These are phyloP conservation scores for Aristolochia californica DNA, from an alignment of 164 flowering plant species.

Conservation along the genomic window DNA sequence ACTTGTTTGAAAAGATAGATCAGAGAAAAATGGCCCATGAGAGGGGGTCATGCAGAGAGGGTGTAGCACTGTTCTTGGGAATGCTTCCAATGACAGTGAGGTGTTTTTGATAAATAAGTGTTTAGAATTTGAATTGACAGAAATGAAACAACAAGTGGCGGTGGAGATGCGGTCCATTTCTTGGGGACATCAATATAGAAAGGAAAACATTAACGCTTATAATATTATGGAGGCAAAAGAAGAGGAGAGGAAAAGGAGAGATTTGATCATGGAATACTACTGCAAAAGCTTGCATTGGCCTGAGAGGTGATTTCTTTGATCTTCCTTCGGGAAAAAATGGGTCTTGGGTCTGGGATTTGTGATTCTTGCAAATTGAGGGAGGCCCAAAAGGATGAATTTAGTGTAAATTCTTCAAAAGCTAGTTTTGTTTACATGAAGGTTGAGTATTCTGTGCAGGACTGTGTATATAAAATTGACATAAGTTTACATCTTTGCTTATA, in stretches of 20 bases:
- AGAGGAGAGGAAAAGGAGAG: slow-evolving; percentile 66
- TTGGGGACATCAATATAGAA: slow-evolving; percentile 81
- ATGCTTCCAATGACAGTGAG: slow-evolving; percentile 79
- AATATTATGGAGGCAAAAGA: slow-evolving; percentile 49
- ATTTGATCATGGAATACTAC: slow-evolving; percentile 61
- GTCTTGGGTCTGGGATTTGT: slow-evolving; percentile 70
- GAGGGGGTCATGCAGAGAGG: slow-evolving; percentile 58
- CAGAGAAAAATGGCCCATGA: slow-evolving; percentile 73
- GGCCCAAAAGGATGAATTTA: slow-evolving; percentile 26
- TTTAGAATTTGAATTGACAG: slow-evolving; percentile 40
- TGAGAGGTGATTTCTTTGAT: slow-evolving; percentile 62
- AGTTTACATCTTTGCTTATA: no score
- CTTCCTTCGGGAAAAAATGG: slow-evolving; percentile 45
- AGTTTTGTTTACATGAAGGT: slow-evolving; percentile 42
- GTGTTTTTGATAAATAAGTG: slow-evolving; percentile 74
- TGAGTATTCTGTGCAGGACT: slow-evolving; percentile 55
- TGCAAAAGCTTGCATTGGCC: slow-evolving; percentile 88
- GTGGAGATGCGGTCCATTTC: slow-evolving; percentile 39
- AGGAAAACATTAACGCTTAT: slow-evolving; percentile 39
- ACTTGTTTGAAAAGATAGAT: slow-evolving; percentile 58
- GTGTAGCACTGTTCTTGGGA: slow-evolving; percentile 66
- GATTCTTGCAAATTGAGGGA: slow-evolving; percentile 47
- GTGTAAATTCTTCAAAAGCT: slow-evolving; percentile 25
- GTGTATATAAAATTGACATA: no score
- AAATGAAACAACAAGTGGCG: slow-evolving; percentile 35